Evolutionary conservation across 1,284 basidiomycete species (phyloP).

Genomic region (Xerocomus minutiporus): DNA sequence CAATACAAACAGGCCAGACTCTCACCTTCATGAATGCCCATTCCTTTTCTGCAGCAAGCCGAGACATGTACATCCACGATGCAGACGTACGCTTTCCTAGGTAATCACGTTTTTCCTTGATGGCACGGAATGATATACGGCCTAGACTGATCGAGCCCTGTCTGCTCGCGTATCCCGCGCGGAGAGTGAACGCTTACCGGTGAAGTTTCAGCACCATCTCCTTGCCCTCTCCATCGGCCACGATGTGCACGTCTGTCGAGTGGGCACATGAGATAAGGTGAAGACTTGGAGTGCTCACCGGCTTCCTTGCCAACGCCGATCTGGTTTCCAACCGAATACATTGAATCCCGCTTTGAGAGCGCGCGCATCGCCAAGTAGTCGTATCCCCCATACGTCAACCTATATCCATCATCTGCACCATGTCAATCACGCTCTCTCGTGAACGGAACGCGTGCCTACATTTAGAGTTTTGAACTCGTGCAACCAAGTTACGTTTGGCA

Average conservation of each 20-base stretch:
- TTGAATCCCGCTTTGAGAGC: slow-evolving; percentile 82
- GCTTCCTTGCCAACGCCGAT: slow-evolving; percentile 99
- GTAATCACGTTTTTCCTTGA: slow-evolving; percentile 97
- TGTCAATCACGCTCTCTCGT: slow-evolving; percentile 5
- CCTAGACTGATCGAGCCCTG: slow-evolving; percentile 64
- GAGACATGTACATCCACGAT: slow-evolving; percentile 99
- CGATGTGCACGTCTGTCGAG: slow-evolving; percentile 80
- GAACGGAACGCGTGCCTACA: slow-evolving; percentile 50
- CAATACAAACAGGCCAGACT: not conserved
- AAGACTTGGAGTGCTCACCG: slow-evolving; percentile 43
- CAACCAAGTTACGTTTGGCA: slow-evolving; percentile 88
- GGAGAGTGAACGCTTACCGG: slow-evolving; percentile 46
- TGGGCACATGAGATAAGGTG: not conserved
- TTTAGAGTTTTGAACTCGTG: slow-evolving; percentile 86
- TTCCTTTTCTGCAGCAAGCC: slow-evolving; percentile 94
- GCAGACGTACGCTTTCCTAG: slow-evolving; percentile 93
- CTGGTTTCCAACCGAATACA: slow-evolving; percentile 91
- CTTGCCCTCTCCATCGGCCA: slow-evolving; percentile 78
- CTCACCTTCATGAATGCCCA: slow-evolving; percentile 97
- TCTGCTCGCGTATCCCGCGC: not conserved
- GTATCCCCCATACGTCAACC: slow-evolving; percentile 95
- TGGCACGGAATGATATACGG: slow-evolving; percentile 92
- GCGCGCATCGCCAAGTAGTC: slow-evolving; percentile 94
- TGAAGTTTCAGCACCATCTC: slow-evolving; percentile 92
- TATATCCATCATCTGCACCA: slow-evolving; percentile 86